These are phyloP conservation scores for Vanderwaltozyma polyspora DNA, from an alignment of 805 yeast genomes.

Conservation along the genomic window DNA sequence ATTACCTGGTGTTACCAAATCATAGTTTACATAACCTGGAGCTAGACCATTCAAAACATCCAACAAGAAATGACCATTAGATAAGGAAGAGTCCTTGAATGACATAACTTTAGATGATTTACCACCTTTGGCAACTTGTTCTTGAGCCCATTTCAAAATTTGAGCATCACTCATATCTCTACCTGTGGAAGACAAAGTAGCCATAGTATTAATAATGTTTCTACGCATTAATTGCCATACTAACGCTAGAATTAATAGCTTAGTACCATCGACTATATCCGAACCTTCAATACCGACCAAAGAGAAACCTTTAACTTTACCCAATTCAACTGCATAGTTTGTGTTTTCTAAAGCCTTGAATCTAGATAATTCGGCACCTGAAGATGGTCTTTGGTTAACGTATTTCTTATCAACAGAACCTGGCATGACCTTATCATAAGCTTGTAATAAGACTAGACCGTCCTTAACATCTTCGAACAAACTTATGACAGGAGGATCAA, in stretches of 20 bases:
- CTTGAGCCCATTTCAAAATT: slow-evolving; percentile 89
- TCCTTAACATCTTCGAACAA: slow-evolving; percentile 92
- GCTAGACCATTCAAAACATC: slow-evolving; percentile 88
- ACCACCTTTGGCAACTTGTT: slow-evolving; percentile 77
- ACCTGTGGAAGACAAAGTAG: slow-evolving; percentile 59
- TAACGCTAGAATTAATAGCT: slow-evolving; percentile 76
- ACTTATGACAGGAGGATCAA: slow-evolving; percentile 85
- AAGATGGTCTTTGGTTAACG: slow-evolving; percentile 73
- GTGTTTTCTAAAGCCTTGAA: slow-evolving; percentile 95
- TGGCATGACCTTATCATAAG: slow-evolving; percentile 91
- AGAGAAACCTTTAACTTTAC: slow-evolving; percentile 85
- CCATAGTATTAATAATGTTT: slow-evolving; percentile 77
- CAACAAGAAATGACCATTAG: slow-evolving; percentile 71
- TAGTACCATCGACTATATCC: slow-evolving; percentile 89
- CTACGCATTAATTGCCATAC: slow-evolving; percentile 99
- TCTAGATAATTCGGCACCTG: slow-evolving; percentile 67
- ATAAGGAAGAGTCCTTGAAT: slow-evolving; percentile 68
- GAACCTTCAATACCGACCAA: slow-evolving; percentile 97
- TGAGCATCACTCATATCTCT: slow-evolving; percentile 72
- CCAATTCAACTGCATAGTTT: slow-evolving; percentile 96
- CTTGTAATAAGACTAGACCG: slow-evolving; percentile 80
- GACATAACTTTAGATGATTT: slow-evolving; percentile 63
- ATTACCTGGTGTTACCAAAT: slow-evolving; percentile 67
- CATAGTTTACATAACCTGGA: slow-evolving; percentile 97
- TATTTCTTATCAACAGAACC: slow-evolving; percentile 73